Evolutionary conservation across 116 monocot genomes (phyloP).

Genomic region (Papilionanthe hybrid): DNA sequence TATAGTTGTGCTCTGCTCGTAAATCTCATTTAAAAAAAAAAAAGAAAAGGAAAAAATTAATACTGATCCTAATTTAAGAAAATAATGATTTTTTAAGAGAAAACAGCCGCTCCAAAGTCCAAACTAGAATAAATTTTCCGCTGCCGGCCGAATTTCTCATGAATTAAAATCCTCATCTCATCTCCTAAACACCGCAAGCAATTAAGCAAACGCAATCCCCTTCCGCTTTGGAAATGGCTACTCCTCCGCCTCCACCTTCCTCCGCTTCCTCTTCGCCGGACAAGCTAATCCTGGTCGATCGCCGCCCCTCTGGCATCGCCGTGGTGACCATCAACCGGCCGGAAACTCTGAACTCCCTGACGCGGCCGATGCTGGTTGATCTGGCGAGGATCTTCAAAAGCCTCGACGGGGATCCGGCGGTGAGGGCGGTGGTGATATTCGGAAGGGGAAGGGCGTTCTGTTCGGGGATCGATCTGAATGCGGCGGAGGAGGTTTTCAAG

Average conservation of each 20-base stretch:
- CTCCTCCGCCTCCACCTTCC: neutral
- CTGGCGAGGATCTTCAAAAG: constrained; percentile 51
- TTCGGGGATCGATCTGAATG: constrained; percentile 90
- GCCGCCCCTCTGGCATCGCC: constrained; percentile 46
- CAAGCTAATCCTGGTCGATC: constrained; percentile 40
- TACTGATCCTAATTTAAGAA: too few species aligned
- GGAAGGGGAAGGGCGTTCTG: constrained; percentile 88
- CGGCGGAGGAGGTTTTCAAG: constrained; percentile 92
- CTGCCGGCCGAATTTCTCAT: too few species aligned
- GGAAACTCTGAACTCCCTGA: constrained; percentile 79
- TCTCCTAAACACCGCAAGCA: too few species aligned
- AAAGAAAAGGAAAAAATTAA: too few species aligned
- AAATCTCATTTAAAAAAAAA: too few species aligned
- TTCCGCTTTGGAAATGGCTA: neutral
- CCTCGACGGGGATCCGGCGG: constrained; percentile 54
- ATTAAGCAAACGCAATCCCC: too few species aligned
- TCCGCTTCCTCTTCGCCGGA: constrained; percentile 8
- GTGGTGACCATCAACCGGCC: constrained; percentile 84
- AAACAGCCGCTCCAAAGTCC: too few species aligned
- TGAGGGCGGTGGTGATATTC: constrained; percentile 63
- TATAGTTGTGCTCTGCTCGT: too few species aligned
- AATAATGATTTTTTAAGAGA: too few species aligned
- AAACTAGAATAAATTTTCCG: too few species aligned
- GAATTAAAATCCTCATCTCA: too few species aligned
- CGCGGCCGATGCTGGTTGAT: constrained; percentile 61